Base-by-base conservation (phyloP, 164 flowering plant genomes). In the Liriodendron chinense region DNA sequence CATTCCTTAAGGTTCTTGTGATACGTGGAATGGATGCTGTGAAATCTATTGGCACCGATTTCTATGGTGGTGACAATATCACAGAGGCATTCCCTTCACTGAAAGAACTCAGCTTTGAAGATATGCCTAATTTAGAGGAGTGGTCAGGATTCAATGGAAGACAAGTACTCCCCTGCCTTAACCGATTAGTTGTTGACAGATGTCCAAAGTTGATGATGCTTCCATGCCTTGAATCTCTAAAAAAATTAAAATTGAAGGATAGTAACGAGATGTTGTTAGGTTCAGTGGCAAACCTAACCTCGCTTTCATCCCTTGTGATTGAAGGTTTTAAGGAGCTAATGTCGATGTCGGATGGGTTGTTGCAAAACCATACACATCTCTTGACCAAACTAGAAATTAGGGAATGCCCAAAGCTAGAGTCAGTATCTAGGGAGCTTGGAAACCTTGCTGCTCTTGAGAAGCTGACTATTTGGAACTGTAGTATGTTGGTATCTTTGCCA, bases 401-500 rank as follows among this genome's bases (percentile, higher is more conserved):
- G 21, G 63, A 26, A 1, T 57, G 65, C 50, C 12, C 28, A 26
- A 26, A 26, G 28, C 28, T 26, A 26, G 28, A 26, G 28, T 26
- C 28, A 1, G 28, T 26, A 26, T 26, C 28, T 26, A 26, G 28
- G 28, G 28, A 26, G 28, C 28, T 26, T 26, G 28, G 28, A 14
- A 26, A 43, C 70, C 83, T 77, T 22, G 49, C 22, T 26, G 24
- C 66, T 49, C 68, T 80, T 3, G 72, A 67, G 21, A 57, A 62
- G 3, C 48, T 80, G 72, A 43, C 2, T 43, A 71, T 80, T 74
- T 16, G 50, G 4, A 50, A 53, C 34, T 80, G 82, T 62, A 34
- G 68, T 18, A n/a, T 68, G 14, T 76, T 77, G 1, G 0, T 26
- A 14, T 47, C 56, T 53, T 65, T 77, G 72, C 72, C 83, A 25